Conservation (phyloP, 352 stramenopile genomes). For the Phytophthora fragariae region DNA sequence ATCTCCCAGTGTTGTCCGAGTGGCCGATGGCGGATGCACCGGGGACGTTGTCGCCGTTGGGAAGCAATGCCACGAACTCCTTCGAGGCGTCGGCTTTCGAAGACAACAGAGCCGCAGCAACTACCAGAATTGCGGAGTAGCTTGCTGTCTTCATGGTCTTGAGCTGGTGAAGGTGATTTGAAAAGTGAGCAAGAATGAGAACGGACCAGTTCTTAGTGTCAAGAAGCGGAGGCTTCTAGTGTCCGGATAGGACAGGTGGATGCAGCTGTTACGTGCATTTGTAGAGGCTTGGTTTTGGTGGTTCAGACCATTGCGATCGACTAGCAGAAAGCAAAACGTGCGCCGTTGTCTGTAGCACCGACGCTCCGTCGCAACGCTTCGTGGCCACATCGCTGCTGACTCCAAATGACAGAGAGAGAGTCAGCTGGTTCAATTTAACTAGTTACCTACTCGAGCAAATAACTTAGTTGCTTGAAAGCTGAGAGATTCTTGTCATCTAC, state of each 20-base stretch:
- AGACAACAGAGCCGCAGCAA: neutral
- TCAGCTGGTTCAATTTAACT: too few relatives aligned
- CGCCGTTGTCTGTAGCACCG: neutral
- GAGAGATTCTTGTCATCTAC: too few relatives aligned
- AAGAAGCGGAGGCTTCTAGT: neutral
- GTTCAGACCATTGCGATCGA: constrained; percentile 1
- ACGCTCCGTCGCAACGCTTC: neutral
- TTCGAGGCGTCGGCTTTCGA: constrained; percentile 8
- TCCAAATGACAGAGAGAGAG: constrained; percentile 28
- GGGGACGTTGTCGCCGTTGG: constrained; percentile 51
- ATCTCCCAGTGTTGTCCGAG: constrained; percentile 23
- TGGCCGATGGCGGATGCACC: constrained; percentile 46
- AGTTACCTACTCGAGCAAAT: too few relatives aligned
- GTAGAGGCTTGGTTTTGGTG: constrained; percentile 19
- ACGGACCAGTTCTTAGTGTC: neutral
- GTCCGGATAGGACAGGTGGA: neutral
- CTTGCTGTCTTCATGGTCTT: constrained; percentile 14
- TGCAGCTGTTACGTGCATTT: too few relatives aligned
- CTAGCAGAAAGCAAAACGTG: neutral
- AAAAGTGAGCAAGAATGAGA: constrained; percentile 13
- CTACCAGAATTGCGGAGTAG: neutral
- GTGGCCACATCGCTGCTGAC: constrained; percentile 6
- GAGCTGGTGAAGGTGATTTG: constrained; percentile 10
- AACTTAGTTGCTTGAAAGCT: too few relatives aligned
- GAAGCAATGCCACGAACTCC: constrained; percentile 39